phyloP scores from a whole-genome alignment of 2,329 filamentous ascomycete genomes.

The Mycosphaerella sp. region DNA sequence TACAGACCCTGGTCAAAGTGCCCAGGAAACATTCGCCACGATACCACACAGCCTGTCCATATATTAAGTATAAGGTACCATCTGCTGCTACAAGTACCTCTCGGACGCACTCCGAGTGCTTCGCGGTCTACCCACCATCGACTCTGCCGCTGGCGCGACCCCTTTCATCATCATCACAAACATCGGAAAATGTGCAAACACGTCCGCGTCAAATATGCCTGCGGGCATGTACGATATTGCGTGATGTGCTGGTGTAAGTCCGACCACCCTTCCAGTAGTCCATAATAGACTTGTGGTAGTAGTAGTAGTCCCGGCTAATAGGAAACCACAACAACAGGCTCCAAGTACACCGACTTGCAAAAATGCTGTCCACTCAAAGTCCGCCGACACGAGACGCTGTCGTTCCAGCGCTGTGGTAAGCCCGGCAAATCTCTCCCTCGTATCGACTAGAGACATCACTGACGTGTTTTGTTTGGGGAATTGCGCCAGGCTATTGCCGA shows the following conservation, averaged over 20 bases:
- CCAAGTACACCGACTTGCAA: constrained; percentile 17
- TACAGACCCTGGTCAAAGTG: neutral
- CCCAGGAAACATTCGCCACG: neutral
- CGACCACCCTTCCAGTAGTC: too few species aligned
- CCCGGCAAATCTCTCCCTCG: neutral
- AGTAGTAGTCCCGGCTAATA: too few species aligned
- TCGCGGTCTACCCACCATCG: too few species aligned
- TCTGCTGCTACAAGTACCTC: neutral
- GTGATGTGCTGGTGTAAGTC: constrained; percentile 21
- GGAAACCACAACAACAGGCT: constrained; percentile 3
- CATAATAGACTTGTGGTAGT: too few species aligned
- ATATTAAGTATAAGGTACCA: too few species aligned
- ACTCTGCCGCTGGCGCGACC: too few species aligned
- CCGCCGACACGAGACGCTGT: constrained; percentile 15
- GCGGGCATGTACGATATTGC: constrained; percentile 18
- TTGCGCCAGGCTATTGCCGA: constrained; percentile 18
- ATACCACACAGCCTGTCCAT: neutral
- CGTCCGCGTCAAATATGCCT: constrained; percentile 18
- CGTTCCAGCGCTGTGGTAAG: constrained; percentile 17
- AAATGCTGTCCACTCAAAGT: constrained; percentile 19
- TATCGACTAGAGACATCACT: neutral
- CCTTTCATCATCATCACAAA: too few species aligned
- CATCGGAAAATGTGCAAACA: constrained; percentile 17
- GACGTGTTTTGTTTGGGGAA: too few species aligned
- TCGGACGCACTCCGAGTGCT: constrained; percentile 2